Base-by-base conservation (phyloP, 2,329 filamentous ascomycete species). In the Fonsecaea erecta region DNA sequence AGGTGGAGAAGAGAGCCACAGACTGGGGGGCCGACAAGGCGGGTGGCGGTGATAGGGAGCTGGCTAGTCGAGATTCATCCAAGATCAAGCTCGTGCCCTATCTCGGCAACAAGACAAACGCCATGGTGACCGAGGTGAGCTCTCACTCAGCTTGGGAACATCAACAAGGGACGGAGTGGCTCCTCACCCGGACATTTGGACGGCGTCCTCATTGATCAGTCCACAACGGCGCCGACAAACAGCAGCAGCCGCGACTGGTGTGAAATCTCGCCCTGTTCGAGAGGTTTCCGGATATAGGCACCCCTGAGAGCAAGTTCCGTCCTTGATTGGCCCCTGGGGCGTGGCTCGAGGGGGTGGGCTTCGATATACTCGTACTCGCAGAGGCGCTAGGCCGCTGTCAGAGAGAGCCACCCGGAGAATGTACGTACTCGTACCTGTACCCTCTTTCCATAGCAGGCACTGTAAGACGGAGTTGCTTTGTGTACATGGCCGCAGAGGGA, bases 51-150 rank as follows among this genome's bases (percentile, higher is more conserved):
- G 30, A 52, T 48, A 52, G 46, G 35, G 18, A 37, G 26, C 34
- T 52, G 57, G 28, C 46, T 60, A 40, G 57, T 52, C 18, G 14
- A 34, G 30, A 26, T 48, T 58, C 43, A 28, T 52, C 52, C 40
- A 30, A 24, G 57, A 46, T 40, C 52, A 60, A 16, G 43, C 57
- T 52, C 18, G 57, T 52, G 57, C 32, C 18, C 26, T 52, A 60
- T 60, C 46, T 52, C 43, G 57, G 57, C 30, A 60, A 26, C 57
- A 43, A 60, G 57, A 60, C 32, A 14, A 14, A 52, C 46, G 30
- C 57, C 57, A 52, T 37, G 55, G 24, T 21, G 14, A 2, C n/a
- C 52, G 11, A 18, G 52, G 52, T 52, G 26, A 52, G 26, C 26
- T 28, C 48, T 53, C 52, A 53, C 52, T 53, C 52, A 53, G 37